Evolutionary conservation across 2,329 filamentous ascomycete genomes (phyloP).

Genomic region (Dactylellina haptotyla): DNA sequence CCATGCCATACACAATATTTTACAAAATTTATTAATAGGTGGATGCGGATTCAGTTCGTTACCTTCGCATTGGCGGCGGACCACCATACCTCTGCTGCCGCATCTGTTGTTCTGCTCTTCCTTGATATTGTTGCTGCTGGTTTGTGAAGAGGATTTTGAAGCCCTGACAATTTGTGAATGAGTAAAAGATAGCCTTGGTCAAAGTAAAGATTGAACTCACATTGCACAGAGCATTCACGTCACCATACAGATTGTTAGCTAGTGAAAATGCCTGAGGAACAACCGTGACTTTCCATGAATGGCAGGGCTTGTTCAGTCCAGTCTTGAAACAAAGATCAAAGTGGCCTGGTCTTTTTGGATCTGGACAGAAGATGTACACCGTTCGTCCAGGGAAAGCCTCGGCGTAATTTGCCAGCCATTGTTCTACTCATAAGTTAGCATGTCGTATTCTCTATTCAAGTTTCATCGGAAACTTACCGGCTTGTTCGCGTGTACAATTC

Average conservation of each 20-base stretch:
- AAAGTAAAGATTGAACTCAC: slow-evolving; percentile 60
- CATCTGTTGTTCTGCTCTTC: slow-evolving; percentile 48
- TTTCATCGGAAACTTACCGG: slow-evolving; percentile 72
- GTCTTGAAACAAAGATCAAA: slow-evolving; percentile 98
- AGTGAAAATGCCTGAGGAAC: slow-evolving; percentile 94
- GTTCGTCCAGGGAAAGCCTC: slow-evolving; percentile 94
- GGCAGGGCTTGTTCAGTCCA: slow-evolving; percentile 71
- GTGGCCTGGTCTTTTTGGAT: slow-evolving; percentile 89
- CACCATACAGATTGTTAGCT: slow-evolving; percentile 86
- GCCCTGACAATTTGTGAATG: slow-evolving; percentile 58
- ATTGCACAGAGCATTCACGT: slow-evolving; percentile 95
- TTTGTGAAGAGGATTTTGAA: slow-evolving; percentile 73
- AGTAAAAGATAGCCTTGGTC: neutral
- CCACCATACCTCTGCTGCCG: slow-evolving; percentile 41
- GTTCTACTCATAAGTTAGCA: slow-evolving; percentile 69
- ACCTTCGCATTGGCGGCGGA: slow-evolving; percentile 47
- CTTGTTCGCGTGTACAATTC: slow-evolving; percentile 78
- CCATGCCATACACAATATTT: slow-evolving; percentile 26
- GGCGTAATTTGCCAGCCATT: slow-evolving; percentile 95
- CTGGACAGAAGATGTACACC: slow-evolving; percentile 94
- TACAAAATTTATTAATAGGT: slow-evolving; percentile 18
- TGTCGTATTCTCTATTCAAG: neutral
- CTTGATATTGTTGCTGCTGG: slow-evolving; percentile 60
- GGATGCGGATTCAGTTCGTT: neutral
- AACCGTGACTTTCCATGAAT: slow-evolving; percentile 83